phyloP scores from a whole-genome alignment of 805 yeast genomes.

The Kuraishia hungarica region DNA sequence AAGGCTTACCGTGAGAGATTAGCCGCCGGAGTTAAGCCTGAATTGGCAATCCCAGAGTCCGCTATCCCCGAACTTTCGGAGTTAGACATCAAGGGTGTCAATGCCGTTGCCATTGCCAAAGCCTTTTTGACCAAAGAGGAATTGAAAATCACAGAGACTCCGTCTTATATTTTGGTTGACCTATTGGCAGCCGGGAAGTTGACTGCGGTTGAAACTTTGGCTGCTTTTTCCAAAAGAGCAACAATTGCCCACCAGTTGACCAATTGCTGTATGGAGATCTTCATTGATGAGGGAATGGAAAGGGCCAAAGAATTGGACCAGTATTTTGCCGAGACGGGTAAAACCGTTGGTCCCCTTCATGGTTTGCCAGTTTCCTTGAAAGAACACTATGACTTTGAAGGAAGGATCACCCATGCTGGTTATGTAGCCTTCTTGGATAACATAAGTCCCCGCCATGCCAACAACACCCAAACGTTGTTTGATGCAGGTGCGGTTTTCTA shows the following conservation, averaged over 20 bases:
- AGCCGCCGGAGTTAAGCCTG: conserved; percentile 17
- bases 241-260: conserved; percentile 40
- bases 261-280: conserved; percentile 38
- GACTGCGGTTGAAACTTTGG: conserved; percentile 32
- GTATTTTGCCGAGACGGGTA: conserved; percentile 31
- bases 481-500: conserved; percentile 50
- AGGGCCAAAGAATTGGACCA: conserved; percentile 47
- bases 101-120: conserved; percentile 19
- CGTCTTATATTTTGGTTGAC: conserved; percentile 22
- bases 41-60: conserved; percentile 12
- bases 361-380: conserved; percentile 59
- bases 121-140: conserved; percentile 27
- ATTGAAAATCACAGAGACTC: conserved; percentile 32
- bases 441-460: conserved; percentile 30
- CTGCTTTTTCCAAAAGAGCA: conserved; percentile 40
- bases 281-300: conserved; percentile 37
- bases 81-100: conserved; percentile 20
- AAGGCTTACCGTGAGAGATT: conserved; percentile 21
- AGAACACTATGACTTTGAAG: conserved; percentile 43
- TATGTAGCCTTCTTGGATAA: conserved; percentile 32
- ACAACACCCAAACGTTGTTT: conserved; percentile 30
- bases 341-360: conserved; percentile 48
- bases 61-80: conserved; percentile 14
- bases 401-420: conserved; percentile 44
- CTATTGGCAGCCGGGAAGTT: conserved; percentile 29